Evolutionary conservation across 2,329 filamentous ascomycete species (phyloP).

Genomic region (Colletotrichum melonis): DNA sequence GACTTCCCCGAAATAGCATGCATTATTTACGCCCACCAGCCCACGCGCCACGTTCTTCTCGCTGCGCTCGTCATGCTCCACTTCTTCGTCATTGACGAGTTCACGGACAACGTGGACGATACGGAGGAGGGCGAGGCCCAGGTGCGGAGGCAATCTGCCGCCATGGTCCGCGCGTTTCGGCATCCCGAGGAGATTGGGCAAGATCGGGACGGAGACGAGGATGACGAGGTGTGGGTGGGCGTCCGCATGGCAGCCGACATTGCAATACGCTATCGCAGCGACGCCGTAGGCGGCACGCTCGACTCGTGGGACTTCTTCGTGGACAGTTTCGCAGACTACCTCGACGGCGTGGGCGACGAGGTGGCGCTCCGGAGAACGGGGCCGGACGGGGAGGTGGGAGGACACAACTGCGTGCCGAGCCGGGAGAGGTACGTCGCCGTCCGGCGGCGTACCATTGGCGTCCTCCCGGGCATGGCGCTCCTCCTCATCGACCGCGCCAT

Average conservation of each 20-base stretch:
- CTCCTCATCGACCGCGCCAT: not conserved
- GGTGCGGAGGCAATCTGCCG: not conserved
- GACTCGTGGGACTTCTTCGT: not conserved
- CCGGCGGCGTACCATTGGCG: not conserved
- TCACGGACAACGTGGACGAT: not conserved
- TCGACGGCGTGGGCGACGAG: not conserved
- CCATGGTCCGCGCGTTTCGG: not conserved
- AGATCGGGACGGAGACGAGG: too few relatives aligned
- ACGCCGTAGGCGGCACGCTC: not conserved
- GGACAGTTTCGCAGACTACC: not conserved
- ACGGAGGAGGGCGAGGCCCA: not conserved
- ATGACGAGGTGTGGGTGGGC: not conserved
- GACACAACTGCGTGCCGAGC: not conserved
- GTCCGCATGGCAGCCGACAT: not conserved
- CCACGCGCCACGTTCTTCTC: not conserved
- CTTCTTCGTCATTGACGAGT: not conserved
- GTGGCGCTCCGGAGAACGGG: not conserved
- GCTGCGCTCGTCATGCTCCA: not conserved
- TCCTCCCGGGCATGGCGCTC: not conserved
- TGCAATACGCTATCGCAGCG: not conserved
- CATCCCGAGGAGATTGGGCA: not conserved
- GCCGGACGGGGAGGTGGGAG: too few relatives aligned
- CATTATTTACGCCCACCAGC: not conserved
- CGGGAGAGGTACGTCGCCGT: not conserved
- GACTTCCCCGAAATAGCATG: not conserved